These are phyloP conservation scores for Inonotus obliquus DNA, from an alignment of 1,284 basidiomycete genomes.

Conservation along the genomic window DNA sequence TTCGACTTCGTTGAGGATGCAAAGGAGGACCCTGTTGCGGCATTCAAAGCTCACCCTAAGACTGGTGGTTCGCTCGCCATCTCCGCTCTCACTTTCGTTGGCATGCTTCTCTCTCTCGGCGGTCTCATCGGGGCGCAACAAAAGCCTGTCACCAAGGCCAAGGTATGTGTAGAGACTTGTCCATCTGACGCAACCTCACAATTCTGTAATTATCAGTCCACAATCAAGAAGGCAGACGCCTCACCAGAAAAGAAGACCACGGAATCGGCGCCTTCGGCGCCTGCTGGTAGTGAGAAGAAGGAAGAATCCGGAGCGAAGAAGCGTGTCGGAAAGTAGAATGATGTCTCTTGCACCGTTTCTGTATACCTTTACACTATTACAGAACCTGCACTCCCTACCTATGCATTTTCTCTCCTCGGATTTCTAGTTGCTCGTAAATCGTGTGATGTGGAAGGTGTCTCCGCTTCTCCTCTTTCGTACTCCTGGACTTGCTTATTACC, in stretches of 20 bases:
- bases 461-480: not conserved
- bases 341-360: not conserved
- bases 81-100: conserved; percentile 73
- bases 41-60: conserved; percentile 81
- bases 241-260: conserved; percentile 51
- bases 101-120: conserved; percentile 76
- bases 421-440: not conserved
- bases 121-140: conserved; percentile 71
- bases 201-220: conserved; percentile 38
- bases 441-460: not conserved
- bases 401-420: not conserved
- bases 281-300: conserved; percentile 62
- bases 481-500: not conserved
- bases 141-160: conserved; percentile 60
- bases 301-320: conserved; percentile 14
- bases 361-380: not conserved
- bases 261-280: conserved; percentile 58
- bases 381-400: not conserved
- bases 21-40: conserved; percentile 65
- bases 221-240: conserved; percentile 71
- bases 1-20: conserved; percentile 70
- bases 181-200: not conserved
- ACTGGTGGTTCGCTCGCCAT: conserved; percentile 75
- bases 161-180: conserved; percentile 21
- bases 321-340: conserved; percentile 8